These are phyloP conservation scores for Caryopteris hybrid DNA, from an alignment of 305 asterid species.

Conservation along the genomic window DNA sequence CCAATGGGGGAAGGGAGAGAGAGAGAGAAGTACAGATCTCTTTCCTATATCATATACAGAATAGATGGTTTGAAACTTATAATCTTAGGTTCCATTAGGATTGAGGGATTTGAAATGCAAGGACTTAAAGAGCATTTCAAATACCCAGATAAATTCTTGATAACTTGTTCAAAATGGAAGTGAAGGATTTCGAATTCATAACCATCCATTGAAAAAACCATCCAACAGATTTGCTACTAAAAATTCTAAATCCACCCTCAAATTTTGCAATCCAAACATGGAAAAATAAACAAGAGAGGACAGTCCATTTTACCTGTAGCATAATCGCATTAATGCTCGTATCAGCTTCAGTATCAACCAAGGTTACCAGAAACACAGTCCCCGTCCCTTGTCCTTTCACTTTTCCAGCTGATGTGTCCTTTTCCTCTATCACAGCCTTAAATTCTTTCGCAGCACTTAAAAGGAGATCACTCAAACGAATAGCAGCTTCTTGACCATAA, in stretches of 20 bases:
- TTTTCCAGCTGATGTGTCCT: conserved; percentile 83
- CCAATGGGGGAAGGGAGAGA: too few species aligned
- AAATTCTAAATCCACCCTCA: too few species aligned
- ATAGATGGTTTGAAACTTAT: not conserved
- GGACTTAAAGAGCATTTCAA: too few species aligned
- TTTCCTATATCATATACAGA: too few species aligned
- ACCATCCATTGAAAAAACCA: too few species aligned
- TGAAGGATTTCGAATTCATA: not conserved
- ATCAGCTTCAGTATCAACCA: conserved; percentile 64
- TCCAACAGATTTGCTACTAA: too few species aligned
- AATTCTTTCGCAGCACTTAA: conserved; percentile 69
- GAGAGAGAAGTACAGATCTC: too few species aligned
- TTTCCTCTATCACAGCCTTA: conserved; percentile 74
- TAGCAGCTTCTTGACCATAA: conserved; percentile 93
- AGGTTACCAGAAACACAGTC: conserved; percentile 65
- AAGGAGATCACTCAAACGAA: conserved; percentile 60
- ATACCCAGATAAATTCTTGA: too few species aligned
- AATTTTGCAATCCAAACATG: too few species aligned
- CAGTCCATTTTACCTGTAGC: conserved; percentile 57
- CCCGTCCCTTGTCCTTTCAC: conserved; percentile 99
- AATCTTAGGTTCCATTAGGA: not conserved
- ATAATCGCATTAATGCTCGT: conserved; percentile 68
- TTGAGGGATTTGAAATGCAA: too few species aligned
- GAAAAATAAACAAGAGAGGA: not conserved
- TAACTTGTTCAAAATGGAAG: not conserved